Evolutionary conservation across 345 rosid species (phyloP), one percentile per base, ranked within the genome.

Genomic region (Bruguiera gymnorhiza): DNA sequence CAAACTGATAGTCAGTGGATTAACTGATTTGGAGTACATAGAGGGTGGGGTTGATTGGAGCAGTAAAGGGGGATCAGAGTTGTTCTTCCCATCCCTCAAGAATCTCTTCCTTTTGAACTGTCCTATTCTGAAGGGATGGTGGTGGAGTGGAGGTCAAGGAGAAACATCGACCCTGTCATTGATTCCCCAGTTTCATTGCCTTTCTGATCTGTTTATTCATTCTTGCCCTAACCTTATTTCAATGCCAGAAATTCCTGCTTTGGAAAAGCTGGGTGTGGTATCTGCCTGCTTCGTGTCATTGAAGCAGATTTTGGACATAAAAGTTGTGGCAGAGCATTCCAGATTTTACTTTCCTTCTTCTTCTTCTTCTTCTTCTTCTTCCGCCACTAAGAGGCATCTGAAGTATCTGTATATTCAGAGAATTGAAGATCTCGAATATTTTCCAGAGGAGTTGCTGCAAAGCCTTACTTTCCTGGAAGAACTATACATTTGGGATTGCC

Each of bases 31-130:
- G 34, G 60, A 72, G 60, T 59, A 63, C 8, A 59, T 65, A 32
- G 70, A 57, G 10, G 31, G 31, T 27, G 50, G 9, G 26, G 32
- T 19, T 6, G 23, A 53, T 53, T n/a, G 57, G 23, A n/a, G 8
- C 57, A 53, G 7, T 1, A 27, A 5, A 21, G 60, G 16, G 15
- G 32, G 5, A 6, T 1, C 52, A 1, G 16, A 29, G 21, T 6
- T 3, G 5, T 60, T 54, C 64, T 68, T 74, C 31, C 73, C 77
- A 10, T 68, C 68, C 16, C 31, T 74, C 7, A 39, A 23, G 36
- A 6, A 21, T 2, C 46, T 74, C 46, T 0, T 0, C 1, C 63
- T 68, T 6, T 0, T 0, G 0, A 0, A 9, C 1, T 70, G 70
- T 30, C 39, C 23, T 0, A 51, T 36, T 9, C 53, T 75, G 27